Conservation (phyloP, 2,329 filamentous ascomycete genomes). For the Verticillium albo-atrum region DNA sequence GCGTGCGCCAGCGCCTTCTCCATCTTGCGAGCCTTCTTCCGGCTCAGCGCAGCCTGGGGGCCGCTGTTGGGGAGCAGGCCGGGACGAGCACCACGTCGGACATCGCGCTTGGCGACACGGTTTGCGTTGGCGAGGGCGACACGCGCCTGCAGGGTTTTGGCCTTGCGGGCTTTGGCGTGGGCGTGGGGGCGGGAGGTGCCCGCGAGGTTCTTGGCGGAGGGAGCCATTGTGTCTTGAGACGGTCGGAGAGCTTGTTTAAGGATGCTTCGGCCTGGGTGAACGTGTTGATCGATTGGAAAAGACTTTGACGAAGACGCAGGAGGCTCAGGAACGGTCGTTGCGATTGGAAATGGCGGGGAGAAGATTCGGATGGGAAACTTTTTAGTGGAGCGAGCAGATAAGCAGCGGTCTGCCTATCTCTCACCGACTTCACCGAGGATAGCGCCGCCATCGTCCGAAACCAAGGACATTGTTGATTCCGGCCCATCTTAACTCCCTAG, state of each 20-base stretch:
- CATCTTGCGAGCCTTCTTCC: slow-evolving; percentile 52
- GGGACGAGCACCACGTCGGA: slow-evolving; percentile 43
- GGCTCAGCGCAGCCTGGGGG: slow-evolving; percentile 43
- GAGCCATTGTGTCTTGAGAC: slow-evolving; percentile 31
- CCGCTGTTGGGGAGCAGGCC: slow-evolving; percentile 54
- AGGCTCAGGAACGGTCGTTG: background rate
- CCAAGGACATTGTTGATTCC: no score
- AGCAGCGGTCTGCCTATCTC: background rate
- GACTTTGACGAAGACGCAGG: background rate
- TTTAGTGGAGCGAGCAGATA: slow-evolving; percentile 5
- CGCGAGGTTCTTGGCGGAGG: slow-evolving; percentile 56
- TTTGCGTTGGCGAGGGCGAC: slow-evolving; percentile 22
- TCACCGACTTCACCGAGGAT: background rate
- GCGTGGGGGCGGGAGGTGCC: slow-evolving; percentile 49
- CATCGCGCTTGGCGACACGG: slow-evolving; percentile 37
- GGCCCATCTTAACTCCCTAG: no score
- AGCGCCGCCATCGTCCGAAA: background rate
- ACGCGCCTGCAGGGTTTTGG: slow-evolving; percentile 39
- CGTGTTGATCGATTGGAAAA: background rate
- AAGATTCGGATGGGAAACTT: slow-evolving; percentile 2
- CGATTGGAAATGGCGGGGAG: background rate
- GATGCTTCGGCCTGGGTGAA: background rate
- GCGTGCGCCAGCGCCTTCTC: slow-evolving; percentile 50
- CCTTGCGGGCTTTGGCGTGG: slow-evolving; percentile 38
- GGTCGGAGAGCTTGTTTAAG: background rate